These are phyloP conservation scores for Phytopythium delawarense DNA, from an alignment of 352 stramenopile genomes.

Conservation along the genomic window DNA sequence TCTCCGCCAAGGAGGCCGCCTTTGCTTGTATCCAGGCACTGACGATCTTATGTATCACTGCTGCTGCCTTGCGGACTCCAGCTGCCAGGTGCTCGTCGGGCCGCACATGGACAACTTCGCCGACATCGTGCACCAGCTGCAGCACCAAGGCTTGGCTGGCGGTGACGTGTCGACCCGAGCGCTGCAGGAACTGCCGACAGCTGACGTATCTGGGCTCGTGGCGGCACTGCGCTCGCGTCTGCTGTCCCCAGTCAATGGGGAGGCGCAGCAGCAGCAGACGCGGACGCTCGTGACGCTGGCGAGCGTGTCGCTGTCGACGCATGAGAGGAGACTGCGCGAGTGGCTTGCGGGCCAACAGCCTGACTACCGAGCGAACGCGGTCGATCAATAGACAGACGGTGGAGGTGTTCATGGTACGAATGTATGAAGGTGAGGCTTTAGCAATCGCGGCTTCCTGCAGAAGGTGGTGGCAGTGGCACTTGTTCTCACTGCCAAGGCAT, in stretches of 20 bases:
- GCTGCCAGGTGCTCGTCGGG: constrained; percentile 58
- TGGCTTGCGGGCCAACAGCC: constrained; percentile 25
- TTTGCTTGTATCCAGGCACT: neutral
- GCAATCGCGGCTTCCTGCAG: neutral
- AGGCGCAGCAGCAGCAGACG: constrained; percentile 12
- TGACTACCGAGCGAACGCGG: neutral
- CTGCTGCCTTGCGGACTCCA: constrained; percentile 4
- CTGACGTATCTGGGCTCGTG: constrained; percentile 15
- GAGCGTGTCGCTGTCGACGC: constrained; percentile 15
- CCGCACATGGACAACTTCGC: constrained; percentile 71
- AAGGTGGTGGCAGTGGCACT: neutral
- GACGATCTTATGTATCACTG: neutral
- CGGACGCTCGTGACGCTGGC: constrained; percentile 28
- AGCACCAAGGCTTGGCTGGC: constrained; percentile 11
- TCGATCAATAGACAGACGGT: neutral
- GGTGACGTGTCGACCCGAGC: constrained; percentile 2
- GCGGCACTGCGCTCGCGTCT: constrained; percentile 8
- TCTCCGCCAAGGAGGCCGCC: neutral
- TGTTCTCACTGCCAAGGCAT: neutral
- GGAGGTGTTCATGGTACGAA: constrained; percentile 2
- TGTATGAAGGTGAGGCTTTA: constrained; percentile 1
- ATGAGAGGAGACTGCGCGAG: constrained; percentile 30
- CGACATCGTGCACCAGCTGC: constrained; percentile 41
- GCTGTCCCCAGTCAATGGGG: neutral
- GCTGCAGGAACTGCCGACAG: neutral